phyloP scores from a whole-genome alignment of 2,329 filamentous ascomycete species.

The Penicillium frequentans region DNA sequence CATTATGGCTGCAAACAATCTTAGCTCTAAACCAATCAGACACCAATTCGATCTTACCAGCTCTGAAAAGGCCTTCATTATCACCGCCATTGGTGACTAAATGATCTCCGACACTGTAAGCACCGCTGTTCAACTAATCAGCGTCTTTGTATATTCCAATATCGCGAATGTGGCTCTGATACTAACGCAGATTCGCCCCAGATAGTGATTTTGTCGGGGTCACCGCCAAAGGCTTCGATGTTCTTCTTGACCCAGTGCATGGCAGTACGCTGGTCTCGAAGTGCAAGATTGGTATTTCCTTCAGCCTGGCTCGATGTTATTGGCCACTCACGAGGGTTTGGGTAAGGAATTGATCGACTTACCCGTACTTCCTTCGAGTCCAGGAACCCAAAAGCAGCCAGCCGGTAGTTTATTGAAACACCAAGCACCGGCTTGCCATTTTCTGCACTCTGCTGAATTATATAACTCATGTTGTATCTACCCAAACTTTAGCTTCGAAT shows the following conservation, averaged over 20 bases:
- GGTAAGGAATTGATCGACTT: not conserved
- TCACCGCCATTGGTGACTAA: slow-evolving; percentile 30
- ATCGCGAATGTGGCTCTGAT: not conserved
- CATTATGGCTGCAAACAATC: slow-evolving; percentile 27
- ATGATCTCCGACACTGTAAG: slow-evolving; percentile 33
- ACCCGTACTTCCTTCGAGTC: slow-evolving; percentile 33
- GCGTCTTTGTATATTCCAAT: not conserved
- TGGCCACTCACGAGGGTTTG: not conserved
- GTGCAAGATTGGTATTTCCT: slow-evolving; percentile 29
- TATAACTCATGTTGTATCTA: slow-evolving; percentile 36
- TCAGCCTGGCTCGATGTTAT: slow-evolving; percentile 18
- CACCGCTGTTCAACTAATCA: slow-evolving; percentile 19
- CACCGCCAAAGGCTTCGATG: slow-evolving; percentile 34
- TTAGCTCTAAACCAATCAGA: not conserved
- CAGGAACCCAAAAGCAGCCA: slow-evolving; percentile 33
- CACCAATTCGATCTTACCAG: slow-evolving; percentile 17
- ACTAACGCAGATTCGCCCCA: slow-evolving; percentile 38
- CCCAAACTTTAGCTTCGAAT: not conserved
- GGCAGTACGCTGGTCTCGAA: slow-evolving; percentile 36
- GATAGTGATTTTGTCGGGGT: slow-evolving; percentile 34
- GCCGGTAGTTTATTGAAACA: slow-evolving; percentile 33
- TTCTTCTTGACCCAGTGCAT: slow-evolving; percentile 39
- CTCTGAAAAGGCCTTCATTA: slow-evolving; percentile 32
- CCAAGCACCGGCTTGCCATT: slow-evolving; percentile 30
- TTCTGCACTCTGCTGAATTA: slow-evolving; percentile 27